These are phyloP conservation scores for Suillus cothurnatus DNA, from an alignment of 768 basidiomycete genomes.

Conservation along the genomic window DNA sequence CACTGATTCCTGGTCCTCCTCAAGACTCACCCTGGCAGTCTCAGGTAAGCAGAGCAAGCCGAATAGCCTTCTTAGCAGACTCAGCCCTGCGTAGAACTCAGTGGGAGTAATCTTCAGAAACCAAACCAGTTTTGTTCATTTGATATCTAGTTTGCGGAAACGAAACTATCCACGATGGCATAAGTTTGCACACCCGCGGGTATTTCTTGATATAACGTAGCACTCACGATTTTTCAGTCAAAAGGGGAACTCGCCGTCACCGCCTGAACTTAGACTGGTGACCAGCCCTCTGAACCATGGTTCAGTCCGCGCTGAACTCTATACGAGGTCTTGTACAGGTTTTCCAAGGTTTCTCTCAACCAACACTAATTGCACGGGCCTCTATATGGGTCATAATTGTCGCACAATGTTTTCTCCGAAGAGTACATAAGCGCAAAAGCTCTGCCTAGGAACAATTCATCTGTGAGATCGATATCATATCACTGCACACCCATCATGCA, in stretches of 20 bases:
- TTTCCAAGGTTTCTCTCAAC: too few species aligned
- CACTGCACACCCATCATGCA: background rate
- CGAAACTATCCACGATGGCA: background rate
- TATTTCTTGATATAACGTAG: background rate
- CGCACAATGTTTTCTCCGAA: too few species aligned
- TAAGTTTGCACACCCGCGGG: background rate
- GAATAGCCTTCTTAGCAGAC: conserved; percentile 70
- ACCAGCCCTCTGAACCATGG: too few species aligned
- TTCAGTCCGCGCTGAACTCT: too few species aligned
- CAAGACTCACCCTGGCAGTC: conserved; percentile 71
- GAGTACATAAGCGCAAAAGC: too few species aligned
- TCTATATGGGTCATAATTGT: too few species aligned
- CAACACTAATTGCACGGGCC: too few species aligned
- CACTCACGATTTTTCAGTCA: background rate
- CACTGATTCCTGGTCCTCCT: conserved; percentile 61
- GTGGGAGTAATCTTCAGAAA: conserved; percentile 58
- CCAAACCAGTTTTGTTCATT: too few species aligned
- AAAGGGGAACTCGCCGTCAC: too few species aligned
- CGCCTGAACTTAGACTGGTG: too few species aligned
- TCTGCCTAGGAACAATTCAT: background rate
- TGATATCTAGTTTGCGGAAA: background rate
- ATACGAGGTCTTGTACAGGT: too few species aligned
- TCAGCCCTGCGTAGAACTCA: conserved; percentile 74
- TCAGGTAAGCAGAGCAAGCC: conserved; percentile 75
- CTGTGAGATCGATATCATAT: background rate